phyloP scores from a whole-genome alignment of 2,329 filamentous ascomycete genomes.

The Epichloe hybrida region DNA sequence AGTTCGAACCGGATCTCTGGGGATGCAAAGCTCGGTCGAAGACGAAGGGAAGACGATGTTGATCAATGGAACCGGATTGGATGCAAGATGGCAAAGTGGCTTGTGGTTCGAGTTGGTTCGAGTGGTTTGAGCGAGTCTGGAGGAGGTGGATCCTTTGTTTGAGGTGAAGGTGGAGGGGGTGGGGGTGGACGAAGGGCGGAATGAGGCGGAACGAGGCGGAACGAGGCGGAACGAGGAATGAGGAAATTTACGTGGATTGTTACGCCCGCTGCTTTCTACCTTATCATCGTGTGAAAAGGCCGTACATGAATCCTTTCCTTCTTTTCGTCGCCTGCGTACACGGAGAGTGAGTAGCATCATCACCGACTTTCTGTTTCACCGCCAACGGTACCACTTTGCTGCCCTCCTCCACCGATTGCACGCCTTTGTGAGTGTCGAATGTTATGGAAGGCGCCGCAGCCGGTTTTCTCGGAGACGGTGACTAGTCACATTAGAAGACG shows the following conservation, averaged over 20 bases:
- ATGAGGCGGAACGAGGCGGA: no score
- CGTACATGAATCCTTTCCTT: constrained; percentile 9
- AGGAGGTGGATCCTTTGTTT: not conserved
- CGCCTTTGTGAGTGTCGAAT: not conserved
- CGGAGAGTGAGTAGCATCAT: not conserved
- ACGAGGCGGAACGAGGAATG: no score
- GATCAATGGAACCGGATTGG: not conserved
- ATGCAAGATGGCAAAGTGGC: not conserved
- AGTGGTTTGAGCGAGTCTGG: no score
- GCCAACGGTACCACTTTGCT: not conserved
- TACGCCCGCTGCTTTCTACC: not conserved
- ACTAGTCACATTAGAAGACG: not conserved
- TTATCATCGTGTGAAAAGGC: constrained; percentile 6
- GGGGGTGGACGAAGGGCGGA: no score
- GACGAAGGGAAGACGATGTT: not conserved
- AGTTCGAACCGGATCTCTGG: no score
- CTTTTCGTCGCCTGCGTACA: constrained; percentile 1
- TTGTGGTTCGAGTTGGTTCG: not conserved
- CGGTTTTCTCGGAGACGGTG: not conserved
- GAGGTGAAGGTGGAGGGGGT: no score
- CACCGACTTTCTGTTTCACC: not conserved
- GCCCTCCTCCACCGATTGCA: not conserved
- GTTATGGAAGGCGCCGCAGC: not conserved
- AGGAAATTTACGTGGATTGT: no score
- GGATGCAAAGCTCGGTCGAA: not conserved